Percentiles rank a stretch among this genome's conserved stretches.
phyloP scores from a whole-genome alignment of 1,139 yeast species.

The Nadsonia starkeyi-henricii region DNA sequence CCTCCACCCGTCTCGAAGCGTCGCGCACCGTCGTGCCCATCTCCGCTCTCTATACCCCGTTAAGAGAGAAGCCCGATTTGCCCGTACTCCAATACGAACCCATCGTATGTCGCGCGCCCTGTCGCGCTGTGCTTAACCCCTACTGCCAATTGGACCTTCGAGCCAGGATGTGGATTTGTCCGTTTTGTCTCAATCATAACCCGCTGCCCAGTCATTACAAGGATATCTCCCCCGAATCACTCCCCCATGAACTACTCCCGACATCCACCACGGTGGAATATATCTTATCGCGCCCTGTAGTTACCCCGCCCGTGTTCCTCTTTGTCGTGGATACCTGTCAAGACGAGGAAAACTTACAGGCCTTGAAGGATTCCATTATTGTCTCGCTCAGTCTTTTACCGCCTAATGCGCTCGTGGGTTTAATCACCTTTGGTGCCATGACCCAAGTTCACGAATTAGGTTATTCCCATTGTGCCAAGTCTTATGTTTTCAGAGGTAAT shows the following conservation, averaged over 20 bases:
- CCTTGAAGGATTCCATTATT: slow-evolving; percentile 75
- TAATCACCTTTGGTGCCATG: slow-evolving; percentile 88
- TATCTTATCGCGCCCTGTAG: slow-evolving; percentile 76
- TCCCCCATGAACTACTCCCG: slow-evolving; percentile 77
- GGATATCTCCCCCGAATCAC: slow-evolving; percentile 65
- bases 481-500: slow-evolving; percentile 86
- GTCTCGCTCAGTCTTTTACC: slow-evolving; percentile 77
- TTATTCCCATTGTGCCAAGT: slow-evolving; percentile 59
- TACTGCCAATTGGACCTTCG: slow-evolving; percentile 68
- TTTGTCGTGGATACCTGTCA: slow-evolving; percentile 90
- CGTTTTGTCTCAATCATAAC: slow-evolving; percentile 69
- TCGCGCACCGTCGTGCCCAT: slow-evolving; percentile 88
- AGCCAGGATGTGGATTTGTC: slow-evolving; percentile 81
- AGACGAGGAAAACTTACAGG: slow-evolving; percentile 82
- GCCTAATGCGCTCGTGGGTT: slow-evolving; percentile 83
- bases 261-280: slow-evolving; percentile 83
- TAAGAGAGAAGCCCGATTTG: slow-evolving; percentile 64
- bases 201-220: slow-evolving; percentile 85
- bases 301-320: slow-evolving; percentile 82
- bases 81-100: slow-evolving; percentile 86
- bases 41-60: slow-evolving; percentile 88
- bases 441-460: slow-evolving; percentile 90
- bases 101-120: slow-evolving; percentile 64
- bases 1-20: slow-evolving; percentile 83
- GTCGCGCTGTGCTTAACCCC: slow-evolving; percentile 82